Percentiles rank a stretch among this genome's conserved stretches.
Conservation (phyloP, 176 grass and related monocot species). For the Poa pratensis region DNA sequence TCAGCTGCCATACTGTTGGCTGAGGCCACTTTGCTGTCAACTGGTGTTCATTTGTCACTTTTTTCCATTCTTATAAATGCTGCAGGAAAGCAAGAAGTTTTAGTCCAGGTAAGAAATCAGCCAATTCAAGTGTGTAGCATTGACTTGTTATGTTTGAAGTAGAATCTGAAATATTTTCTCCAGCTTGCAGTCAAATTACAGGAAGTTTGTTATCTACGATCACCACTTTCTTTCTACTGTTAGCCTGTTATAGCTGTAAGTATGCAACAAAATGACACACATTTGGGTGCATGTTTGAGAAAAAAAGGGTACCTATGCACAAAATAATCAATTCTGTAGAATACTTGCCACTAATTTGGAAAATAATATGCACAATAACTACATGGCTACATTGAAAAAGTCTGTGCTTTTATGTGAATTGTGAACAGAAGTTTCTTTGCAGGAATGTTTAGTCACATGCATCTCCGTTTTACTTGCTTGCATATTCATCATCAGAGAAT, state of each 20-base stretch:
- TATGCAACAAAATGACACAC: not conserved
- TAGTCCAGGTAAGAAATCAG: conserved; percentile 83
- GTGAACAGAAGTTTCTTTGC: conserved; percentile 16
- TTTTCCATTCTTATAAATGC: conserved; percentile 95
- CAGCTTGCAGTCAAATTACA: not conserved
- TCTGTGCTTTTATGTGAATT: not conserved
- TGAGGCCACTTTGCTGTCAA: conserved; percentile 93
- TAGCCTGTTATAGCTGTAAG: not conserved
- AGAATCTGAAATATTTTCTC: conserved; percentile 5
- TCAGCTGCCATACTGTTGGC: conserved; percentile 97
- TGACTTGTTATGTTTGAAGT: not conserved
- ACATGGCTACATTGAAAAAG: not conserved
- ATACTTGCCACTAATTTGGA: not conserved
- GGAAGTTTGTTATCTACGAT: conserved; percentile 1
- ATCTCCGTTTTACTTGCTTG: not conserved
- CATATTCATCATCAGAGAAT: conserved; percentile 10
- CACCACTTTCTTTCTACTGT: not conserved
- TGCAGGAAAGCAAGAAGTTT: conserved; percentile 83
- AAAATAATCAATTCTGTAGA: not conserved
- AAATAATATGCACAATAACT: not conserved
- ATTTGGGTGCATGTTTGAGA: not conserved
- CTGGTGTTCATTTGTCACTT: conserved; percentile 90
- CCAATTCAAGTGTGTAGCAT: conserved; percentile 4
- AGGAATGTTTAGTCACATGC: not conserved
- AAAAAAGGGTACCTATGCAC: not conserved